phyloP scores from a whole-genome alignment of 2,329 filamentous ascomycete genomes.

The Tolypocladium amazonense region DNA sequence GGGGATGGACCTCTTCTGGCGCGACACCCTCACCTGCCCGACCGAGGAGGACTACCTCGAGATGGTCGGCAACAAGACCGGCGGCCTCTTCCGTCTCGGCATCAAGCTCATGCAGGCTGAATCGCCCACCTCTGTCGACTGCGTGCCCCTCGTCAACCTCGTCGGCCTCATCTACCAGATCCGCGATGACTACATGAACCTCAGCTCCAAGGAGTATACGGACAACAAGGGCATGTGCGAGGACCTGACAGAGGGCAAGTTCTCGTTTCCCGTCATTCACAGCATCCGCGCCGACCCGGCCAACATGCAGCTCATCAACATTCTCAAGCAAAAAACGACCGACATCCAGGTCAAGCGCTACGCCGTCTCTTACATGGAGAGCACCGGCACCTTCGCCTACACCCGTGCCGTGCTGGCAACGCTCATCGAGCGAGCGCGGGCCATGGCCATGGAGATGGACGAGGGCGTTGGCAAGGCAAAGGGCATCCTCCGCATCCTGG shows the following conservation, averaged over 20 bases:
- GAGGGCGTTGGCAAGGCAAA: constrained; percentile 42
- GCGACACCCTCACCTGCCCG: constrained; percentile 73
- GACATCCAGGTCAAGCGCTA: constrained; percentile 87
- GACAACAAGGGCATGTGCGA: constrained; percentile 90
- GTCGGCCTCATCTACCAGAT: constrained; percentile 85
- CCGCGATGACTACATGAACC: constrained; percentile 87
- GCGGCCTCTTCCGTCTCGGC: constrained; percentile 72
- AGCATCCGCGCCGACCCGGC: constrained; percentile 67
- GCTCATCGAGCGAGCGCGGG: constrained; percentile 52
- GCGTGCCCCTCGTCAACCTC: constrained; percentile 73
- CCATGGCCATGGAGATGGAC: constrained; percentile 55
- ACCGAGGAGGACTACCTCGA: constrained; percentile 86
- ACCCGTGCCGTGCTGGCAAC: constrained; percentile 57
- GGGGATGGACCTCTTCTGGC: constrained; percentile 87
- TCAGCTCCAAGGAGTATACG: constrained; percentile 63
- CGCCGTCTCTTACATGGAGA: constrained; percentile 83
- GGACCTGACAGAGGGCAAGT: constrained; percentile 94
- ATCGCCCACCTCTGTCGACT: constrained; percentile 47
- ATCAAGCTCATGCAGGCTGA: constrained; percentile 85
- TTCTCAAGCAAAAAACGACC: constrained; percentile 78
- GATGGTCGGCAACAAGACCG: constrained; percentile 88
- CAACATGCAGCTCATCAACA: constrained; percentile 78
- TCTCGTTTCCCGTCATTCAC: constrained; percentile 92
- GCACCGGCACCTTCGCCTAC: constrained; percentile 82
- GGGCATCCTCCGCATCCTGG: constrained; percentile 55